phyloP scores from a whole-genome alignment of 2,329 filamentous ascomycete species.

The Mycosphaerella sp. region DNA sequence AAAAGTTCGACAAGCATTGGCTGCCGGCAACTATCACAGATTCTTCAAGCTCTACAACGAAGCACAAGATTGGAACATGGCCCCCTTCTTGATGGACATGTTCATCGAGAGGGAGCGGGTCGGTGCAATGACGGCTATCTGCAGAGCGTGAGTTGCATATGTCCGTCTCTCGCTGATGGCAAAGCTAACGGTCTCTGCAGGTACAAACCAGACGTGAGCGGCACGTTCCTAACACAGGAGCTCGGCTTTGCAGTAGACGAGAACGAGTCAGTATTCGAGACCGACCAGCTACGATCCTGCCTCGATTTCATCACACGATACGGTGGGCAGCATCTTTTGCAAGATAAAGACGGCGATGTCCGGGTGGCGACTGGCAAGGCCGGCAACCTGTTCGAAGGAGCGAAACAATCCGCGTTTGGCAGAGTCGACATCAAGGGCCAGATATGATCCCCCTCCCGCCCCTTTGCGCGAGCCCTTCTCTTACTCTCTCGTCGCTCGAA shows the following conservation, averaged over 20 bases:
- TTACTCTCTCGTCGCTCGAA: not conserved
- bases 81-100: slow-evolving; percentile 98
- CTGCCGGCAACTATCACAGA: slow-evolving; percentile 91
- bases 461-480: not conserved
- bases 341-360: slow-evolving; percentile 63
- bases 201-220: slow-evolving; percentile 83
- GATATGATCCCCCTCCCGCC: slow-evolving; percentile 50
- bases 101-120: slow-evolving; percentile 92
- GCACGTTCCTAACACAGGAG: slow-evolving; percentile 91
- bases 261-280: slow-evolving; percentile 44
- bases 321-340: slow-evolving; percentile 67
- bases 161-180: not conserved
- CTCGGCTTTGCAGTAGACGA: slow-evolving; percentile 90
- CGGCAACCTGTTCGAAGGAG: slow-evolving; percentile 63
- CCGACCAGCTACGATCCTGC: slow-evolving; percentile 43
- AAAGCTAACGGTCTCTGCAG: slow-evolving; percentile 53
- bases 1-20: slow-evolving; percentile 82
- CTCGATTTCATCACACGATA: slow-evolving; percentile 84
- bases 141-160: slow-evolving; percentile 72
- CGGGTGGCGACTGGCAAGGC: slow-evolving; percentile 70
- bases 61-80: slow-evolving; percentile 67
- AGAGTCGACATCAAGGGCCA: slow-evolving; percentile 97
- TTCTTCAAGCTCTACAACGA: slow-evolving; percentile 96
- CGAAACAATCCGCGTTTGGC: slow-evolving; percentile 68
- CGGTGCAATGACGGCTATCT: slow-evolving; percentile 82